Conservation (phyloP, 1,284 basidiomycete genomes). For the Pseudozyma tsukubaensis region DNA sequence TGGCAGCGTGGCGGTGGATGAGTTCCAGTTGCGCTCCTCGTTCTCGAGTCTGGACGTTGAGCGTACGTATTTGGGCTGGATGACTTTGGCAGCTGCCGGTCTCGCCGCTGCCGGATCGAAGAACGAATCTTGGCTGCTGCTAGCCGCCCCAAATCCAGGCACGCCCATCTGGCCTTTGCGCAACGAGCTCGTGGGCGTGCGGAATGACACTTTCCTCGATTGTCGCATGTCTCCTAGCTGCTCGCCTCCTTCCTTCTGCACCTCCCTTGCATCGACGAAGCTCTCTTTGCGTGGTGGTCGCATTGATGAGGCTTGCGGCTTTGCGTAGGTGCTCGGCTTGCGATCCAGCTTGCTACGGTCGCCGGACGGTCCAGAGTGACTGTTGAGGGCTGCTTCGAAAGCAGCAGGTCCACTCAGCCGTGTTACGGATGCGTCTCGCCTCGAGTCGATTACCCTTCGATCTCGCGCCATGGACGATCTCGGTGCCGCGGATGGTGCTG, state of each 20-base stretch:
- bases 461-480: slow-evolving; percentile 15
- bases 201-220: slow-evolving; percentile 22
- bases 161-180: slow-evolving; percentile 20
- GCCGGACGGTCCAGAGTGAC: neutral
- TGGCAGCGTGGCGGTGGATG: slow-evolving; percentile 22
- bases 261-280: slow-evolving; percentile 15
- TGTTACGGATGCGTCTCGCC: neutral
- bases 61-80: slow-evolving; percentile 16
- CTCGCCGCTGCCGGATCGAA: slow-evolving; percentile 4
- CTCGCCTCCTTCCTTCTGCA: neutral
- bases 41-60: slow-evolving; percentile 8
- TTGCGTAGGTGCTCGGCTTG: neutral
- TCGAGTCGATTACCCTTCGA: neutral
- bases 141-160: neutral
- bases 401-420: slow-evolving; percentile 3
- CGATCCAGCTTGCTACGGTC: neutral
- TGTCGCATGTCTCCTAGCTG: neutral
- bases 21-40: slow-evolving; percentile 29
- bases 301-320: slow-evolving; percentile 10
- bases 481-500: neutral
- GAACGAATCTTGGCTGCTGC: slow-evolving; percentile 26
- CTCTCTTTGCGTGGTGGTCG: slow-evolving; percentile 1
- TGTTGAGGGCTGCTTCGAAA: slow-evolving; percentile 8
- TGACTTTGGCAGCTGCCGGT: neutral
- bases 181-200: slow-evolving; percentile 27